Base-by-base conservation (phyloP, 1,284 basidiomycete genomes). In the Cryptococcus deneoformans region DNA sequence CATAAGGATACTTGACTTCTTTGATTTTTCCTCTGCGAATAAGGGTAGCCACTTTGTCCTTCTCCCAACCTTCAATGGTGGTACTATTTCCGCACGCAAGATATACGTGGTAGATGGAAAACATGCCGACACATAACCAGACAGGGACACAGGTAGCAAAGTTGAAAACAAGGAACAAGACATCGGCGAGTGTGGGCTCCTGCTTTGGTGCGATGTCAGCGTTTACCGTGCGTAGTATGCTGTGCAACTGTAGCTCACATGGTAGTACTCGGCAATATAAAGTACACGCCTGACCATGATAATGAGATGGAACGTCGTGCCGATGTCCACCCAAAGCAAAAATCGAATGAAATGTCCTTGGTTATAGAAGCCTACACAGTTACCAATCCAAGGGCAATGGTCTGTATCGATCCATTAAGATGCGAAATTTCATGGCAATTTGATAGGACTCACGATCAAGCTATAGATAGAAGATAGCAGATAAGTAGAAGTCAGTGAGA, bases 1-100 rank as follows among this genome's bases (percentile, higher is more conserved):
- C 91, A 72, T 97, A 99, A 52, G 95, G 95, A 71, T 93, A 99
- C 73, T 89, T 90, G 71, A 95, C 81, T 78, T 92, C 89, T 53
- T 82, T 84, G 60, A 98, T 88, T 77, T 89, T 89, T 1, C 94
- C 95, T 58, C 88, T 80, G 11, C 89, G 84, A 47, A 92, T 85
- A 65, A 98, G 83, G 0, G 86, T 90, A 5, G 90, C 87, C 0
- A 87, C 91, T 74, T 90, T 92, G 71, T 99, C 93, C 79, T 97
- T 97, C 48, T 51, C 50, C 90, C 92, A 96, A 1, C 89, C 86
- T 79, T 99, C 95, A 57, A 99, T 96, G 0, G 95, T 98, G 0
- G 95, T 99, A 10, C 87, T 87, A 73, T 99, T 99, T 20, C 83
- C 82, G 10, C 83, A 68, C n/a, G 95, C 76, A 50, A 85, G 84